These are phyloP conservation scores for Letharia columbiana DNA, from an alignment of 495 filamentous ascomycete species.

Conservation along the genomic window DNA sequence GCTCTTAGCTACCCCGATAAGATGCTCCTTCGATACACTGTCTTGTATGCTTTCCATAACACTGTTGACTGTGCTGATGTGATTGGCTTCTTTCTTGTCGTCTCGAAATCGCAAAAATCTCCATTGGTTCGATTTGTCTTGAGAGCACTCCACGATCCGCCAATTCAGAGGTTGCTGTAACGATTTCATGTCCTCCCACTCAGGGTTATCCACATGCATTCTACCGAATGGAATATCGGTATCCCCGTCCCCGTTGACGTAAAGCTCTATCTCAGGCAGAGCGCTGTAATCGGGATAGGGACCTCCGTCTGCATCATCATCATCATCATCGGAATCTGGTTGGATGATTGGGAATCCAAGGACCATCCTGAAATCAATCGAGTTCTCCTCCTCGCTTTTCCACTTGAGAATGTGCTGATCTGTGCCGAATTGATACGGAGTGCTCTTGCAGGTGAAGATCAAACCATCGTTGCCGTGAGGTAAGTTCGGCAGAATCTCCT, in stretches of 20 bases:
- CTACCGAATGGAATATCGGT: conserved; percentile 54
- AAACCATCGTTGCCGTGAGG: conserved; percentile 92
- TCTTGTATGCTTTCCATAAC: conserved; percentile 80
- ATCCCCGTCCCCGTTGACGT: conserved; percentile 45
- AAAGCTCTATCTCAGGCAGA: conserved; percentile 48
- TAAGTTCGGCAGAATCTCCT: conserved; percentile 68
- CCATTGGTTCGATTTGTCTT: conserved; percentile 67
- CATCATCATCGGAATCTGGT: conserved; percentile 53
- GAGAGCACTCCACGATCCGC: conserved; percentile 77
- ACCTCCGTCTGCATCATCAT: conserved; percentile 38
- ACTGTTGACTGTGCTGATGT: conserved; percentile 67
- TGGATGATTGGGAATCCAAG: conserved; percentile 67
- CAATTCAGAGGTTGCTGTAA: conserved; percentile 66
- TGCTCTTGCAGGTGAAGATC: conserved; percentile 87
- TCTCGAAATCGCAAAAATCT: conserved; percentile 78
- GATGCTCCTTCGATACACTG: conserved; percentile 55
- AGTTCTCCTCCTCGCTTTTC: conserved; percentile 90
- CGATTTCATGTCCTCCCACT: conserved; percentile 77
- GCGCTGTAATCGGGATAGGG: conserved; percentile 49
- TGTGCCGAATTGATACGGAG: conserved; percentile 79
- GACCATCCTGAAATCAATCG: conserved; percentile 76
- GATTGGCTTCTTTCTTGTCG: conserved; percentile 86
- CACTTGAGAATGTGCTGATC: conserved; percentile 92
- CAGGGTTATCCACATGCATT: conserved; percentile 59
- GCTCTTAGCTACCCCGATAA: conserved; percentile 51